phyloP scores from a whole-genome alignment of 495 filamentous ascomycete species.

The Neurospora sp. region DNA sequence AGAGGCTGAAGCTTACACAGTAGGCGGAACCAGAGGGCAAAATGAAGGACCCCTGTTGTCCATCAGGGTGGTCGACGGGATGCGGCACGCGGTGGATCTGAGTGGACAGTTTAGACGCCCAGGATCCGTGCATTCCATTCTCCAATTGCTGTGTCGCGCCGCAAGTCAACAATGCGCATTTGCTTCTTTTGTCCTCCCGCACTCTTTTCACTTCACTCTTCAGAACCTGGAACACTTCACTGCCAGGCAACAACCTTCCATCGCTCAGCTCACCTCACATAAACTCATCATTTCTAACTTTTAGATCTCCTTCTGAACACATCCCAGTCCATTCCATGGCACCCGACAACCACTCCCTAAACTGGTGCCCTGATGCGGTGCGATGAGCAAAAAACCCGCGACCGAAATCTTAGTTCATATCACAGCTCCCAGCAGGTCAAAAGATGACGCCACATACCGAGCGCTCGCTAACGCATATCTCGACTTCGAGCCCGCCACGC shows the following conservation, averaged over 20 bases:
- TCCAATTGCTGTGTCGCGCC: not conserved
- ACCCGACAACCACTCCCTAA: not conserved
- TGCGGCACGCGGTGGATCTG: not conserved
- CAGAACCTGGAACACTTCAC: not conserved
- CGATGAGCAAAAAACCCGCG: constrained; percentile 14
- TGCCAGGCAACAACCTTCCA: not conserved
- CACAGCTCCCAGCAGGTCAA: constrained; percentile 48
- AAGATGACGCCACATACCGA: constrained; percentile 55
- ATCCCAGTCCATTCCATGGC: not conserved
- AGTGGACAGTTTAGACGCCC: not conserved
- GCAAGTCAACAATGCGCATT: not conserved
- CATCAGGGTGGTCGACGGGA: not conserved
- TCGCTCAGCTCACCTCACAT: not conserved
- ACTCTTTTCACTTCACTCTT: not conserved
- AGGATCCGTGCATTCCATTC: not conserved
- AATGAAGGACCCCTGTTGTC: not conserved
- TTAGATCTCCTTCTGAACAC: not conserved
- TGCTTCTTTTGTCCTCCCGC: not conserved
- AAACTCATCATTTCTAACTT: not conserved
- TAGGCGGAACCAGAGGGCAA: not conserved
- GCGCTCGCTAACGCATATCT: constrained; percentile 51
- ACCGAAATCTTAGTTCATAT: constrained; percentile 62
- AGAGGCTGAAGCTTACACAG: not conserved
- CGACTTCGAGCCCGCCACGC: constrained; percentile 37
- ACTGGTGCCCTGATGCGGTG: not conserved